phyloP scores from a whole-genome alignment of 2,329 filamentous ascomycete species.

The Colletotrichum sp. region DNA sequence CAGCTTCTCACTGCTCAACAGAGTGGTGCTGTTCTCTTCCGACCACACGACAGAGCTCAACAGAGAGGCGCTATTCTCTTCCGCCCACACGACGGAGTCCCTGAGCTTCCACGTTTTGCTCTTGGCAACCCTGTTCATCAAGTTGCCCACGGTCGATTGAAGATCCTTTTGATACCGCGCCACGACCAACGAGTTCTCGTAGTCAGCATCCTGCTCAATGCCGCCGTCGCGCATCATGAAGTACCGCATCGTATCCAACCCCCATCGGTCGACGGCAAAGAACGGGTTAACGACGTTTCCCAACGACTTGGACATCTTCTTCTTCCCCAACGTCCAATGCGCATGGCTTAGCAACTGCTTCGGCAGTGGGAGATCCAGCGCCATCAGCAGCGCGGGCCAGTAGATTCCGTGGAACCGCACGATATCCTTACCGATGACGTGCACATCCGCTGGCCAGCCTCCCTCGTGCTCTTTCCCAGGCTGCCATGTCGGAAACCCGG shows the following conservation, averaged over 20 bases:
- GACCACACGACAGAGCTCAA: conserved; percentile 47
- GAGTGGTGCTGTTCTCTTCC: neutral
- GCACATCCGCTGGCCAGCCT: conserved; percentile 90
- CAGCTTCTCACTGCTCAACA: conserved; percentile 24
- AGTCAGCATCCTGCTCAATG: conserved; percentile 79
- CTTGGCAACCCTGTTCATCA: conserved; percentile 73
- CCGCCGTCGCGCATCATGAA: conserved; percentile 85
- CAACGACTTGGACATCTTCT: conserved; percentile 96
- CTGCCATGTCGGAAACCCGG: conserved; percentile 80
- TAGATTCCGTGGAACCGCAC: conserved; percentile 96
- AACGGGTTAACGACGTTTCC: conserved; percentile 97
- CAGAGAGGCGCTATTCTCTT: neutral
- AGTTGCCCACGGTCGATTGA: conserved; percentile 79
- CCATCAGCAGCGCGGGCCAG: conserved; percentile 96
- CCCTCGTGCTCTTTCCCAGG: conserved; percentile 65
- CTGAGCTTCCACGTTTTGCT: conserved; percentile 72
- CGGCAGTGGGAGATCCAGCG: conserved; percentile 79
- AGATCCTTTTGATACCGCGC: conserved; percentile 81
- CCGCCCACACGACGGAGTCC: conserved; percentile 51
- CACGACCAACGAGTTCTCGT: conserved; percentile 79
- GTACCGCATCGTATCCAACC: conserved; percentile 85
- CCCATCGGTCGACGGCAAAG: conserved; percentile 87
- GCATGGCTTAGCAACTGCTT: conserved; percentile 85
- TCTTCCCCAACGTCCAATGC: conserved; percentile 91
- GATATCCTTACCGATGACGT: conserved; percentile 97